Evolutionary conservation across 495 filamentous ascomycete genomes (phyloP).

Genomic region (Wilcoxina mikolae): DNA sequence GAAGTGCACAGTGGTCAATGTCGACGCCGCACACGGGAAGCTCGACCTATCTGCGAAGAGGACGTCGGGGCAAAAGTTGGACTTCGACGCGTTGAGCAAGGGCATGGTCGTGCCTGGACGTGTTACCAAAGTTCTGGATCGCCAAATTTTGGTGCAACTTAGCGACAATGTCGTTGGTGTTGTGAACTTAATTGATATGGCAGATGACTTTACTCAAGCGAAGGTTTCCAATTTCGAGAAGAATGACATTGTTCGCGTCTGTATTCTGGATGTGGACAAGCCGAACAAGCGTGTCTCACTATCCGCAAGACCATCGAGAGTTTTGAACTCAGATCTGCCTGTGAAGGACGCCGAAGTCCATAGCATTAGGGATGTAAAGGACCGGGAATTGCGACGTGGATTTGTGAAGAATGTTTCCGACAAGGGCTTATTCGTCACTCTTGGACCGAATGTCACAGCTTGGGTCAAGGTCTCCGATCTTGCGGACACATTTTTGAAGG

Average conservation of each 20-base stretch:
- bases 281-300: slow-evolving; percentile 69
- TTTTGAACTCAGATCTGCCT: slow-evolving; percentile 70
- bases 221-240: slow-evolving; percentile 47
- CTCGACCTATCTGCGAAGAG: slow-evolving; percentile 70
- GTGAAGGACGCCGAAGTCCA: slow-evolving; percentile 69
- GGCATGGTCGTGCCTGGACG: slow-evolving; percentile 70
- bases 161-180: slow-evolving; percentile 59
- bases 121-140: slow-evolving; percentile 74
- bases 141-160: slow-evolving; percentile 68
- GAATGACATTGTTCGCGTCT: slow-evolving; percentile 75
- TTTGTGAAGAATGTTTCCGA: slow-evolving; percentile 80
- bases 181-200: slow-evolving; percentile 61
- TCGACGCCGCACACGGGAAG: slow-evolving; percentile 57
- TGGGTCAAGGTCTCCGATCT: slow-evolving; percentile 73
- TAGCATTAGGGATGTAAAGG: slow-evolving; percentile 50
- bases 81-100: slow-evolving; percentile 50
- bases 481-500: slow-evolving; percentile 79
- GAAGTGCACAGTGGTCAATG: slow-evolving; percentile 55
- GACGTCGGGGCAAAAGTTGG: slow-evolving; percentile 40
- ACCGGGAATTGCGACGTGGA: slow-evolving; percentile 68
- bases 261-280: slow-evolving; percentile 61
- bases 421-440: slow-evolving; percentile 66
- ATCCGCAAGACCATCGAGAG: slow-evolving; percentile 71
- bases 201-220: slow-evolving; percentile 66
- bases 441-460: slow-evolving; percentile 66